Evolutionary conservation across 75 land plant species (phyloP), one percentile per base, ranked within the genome.

Genomic region (Isoetes taiwanensis): DNA sequence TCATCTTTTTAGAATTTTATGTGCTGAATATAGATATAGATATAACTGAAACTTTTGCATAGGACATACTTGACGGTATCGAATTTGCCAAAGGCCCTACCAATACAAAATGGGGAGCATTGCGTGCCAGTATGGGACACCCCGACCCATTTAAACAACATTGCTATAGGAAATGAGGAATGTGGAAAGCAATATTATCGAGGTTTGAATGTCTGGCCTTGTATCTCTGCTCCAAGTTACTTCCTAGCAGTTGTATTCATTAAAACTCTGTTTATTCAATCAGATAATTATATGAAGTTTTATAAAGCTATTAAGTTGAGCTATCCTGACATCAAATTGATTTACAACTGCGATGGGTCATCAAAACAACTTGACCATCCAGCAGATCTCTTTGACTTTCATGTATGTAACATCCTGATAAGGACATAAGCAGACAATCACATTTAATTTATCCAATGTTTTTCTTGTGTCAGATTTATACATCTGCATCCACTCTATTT

Each of bases 321-420:
- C n/a, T 93, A 93, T 48, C 89, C 95, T n/a, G 95, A 87, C 50
- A 93, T 93, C 28, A 11, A 59, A 60, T 70, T 87, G 0, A 84
- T 93, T 28, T 68, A 94, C 41, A 93, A 93, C 46, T 93, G 98
- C 61, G 98, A 93, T 65, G 98, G 79, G 9, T 87, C 94, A 34
- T 55, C 64, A 26, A 38, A 9, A 2, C 62, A 32, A 56, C 68
- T 93, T 63, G 81, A 93, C 59, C 98, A 93, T 73, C 89, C 89
- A 1, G 98, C 98, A 32, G 89, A 93, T 66, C 34, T 71, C 5
- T 93, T 86, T 74, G 98, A 93, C 64, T 87, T 64, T 61, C 95
- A 93, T 77, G 98, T 93, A 77, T 5, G 28, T 54, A 48, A 48
- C 9, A 48, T 10, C n/a, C 52, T 19, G 20, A n/a, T 48, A 37